A percentile compares a stretch with the other conserved stretches of the same genome.
phyloP scores from a whole-genome alignment of 2,329 filamentous ascomycete species.

The Clarireedia hainanense region DNA sequence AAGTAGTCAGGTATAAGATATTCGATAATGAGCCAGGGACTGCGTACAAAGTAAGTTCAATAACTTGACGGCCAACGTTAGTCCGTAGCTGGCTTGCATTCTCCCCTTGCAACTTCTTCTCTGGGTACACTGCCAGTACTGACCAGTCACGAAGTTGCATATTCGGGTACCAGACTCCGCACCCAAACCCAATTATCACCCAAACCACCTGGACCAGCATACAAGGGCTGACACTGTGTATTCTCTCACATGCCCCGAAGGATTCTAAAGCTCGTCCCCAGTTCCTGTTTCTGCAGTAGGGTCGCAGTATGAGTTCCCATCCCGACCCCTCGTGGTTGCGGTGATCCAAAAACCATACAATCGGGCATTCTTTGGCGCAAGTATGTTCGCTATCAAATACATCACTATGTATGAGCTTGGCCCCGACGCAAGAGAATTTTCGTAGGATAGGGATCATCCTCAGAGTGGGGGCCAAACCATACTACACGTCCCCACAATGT shows the following conservation, averaged over 20 bases:
- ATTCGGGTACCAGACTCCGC: background rate
- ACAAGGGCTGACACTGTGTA: slow-evolving; percentile 6
- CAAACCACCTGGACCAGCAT: background rate
- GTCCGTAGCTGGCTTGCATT: background rate
- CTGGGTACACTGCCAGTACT: background rate
- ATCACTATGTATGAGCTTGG: background rate
- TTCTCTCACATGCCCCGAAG: background rate
- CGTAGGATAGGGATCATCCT: background rate
- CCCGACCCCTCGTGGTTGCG: background rate
- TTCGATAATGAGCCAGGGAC: background rate
- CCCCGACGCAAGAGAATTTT: background rate
- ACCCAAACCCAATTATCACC: background rate
- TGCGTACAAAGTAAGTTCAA: background rate
- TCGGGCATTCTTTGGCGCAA: background rate
- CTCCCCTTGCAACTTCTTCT: background rate
- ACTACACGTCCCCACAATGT: background rate
- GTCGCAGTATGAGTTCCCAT: background rate
- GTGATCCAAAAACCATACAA: background rate
- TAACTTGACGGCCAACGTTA: background rate
- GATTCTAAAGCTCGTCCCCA: background rate
- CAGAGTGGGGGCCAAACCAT: slow-evolving; percentile 1
- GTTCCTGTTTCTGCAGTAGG: background rate
- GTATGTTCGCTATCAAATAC: background rate
- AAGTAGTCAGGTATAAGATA: background rate
- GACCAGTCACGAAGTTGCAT: background rate